Conservation (phyloP, 1,139 yeast species). For the Debaryomycetaceae sp. region DNA sequence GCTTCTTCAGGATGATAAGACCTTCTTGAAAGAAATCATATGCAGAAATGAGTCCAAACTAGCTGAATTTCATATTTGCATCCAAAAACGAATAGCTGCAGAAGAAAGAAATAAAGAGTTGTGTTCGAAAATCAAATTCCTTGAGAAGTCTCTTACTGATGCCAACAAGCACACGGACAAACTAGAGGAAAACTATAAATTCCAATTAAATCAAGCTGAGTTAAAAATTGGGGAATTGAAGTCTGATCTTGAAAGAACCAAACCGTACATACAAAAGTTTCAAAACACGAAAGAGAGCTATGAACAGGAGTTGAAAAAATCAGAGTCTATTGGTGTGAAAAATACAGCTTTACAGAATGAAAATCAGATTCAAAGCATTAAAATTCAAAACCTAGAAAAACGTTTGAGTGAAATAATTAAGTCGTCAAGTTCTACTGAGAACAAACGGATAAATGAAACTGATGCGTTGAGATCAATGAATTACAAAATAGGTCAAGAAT, state of each 20-base stretch:
- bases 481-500: background rate
- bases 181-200: background rate
- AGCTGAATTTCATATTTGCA: background rate
- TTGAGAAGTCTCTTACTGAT: background rate
- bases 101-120: background rate
- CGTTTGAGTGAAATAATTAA: background rate
- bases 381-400: background rate
- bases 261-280: background rate
- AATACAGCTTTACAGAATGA: background rate
- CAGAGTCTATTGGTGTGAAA: background rate
- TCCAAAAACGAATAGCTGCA: background rate
- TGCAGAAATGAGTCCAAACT: background rate
- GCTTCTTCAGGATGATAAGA: background rate
- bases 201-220: background rate
- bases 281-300: background rate
- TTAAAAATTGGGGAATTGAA: background rate
- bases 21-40: background rate
- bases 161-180: background rate
- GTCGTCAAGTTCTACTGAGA: background rate
- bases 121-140: background rate
- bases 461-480: background rate
- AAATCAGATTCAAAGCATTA: background rate
- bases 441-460: background rate
- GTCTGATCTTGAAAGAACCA: background rate
- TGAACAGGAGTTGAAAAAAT: background rate